These are phyloP conservation scores for Alternaria longipes DNA, from an alignment of 2,329 filamentous ascomycete genomes.

Conservation along the genomic window DNA sequence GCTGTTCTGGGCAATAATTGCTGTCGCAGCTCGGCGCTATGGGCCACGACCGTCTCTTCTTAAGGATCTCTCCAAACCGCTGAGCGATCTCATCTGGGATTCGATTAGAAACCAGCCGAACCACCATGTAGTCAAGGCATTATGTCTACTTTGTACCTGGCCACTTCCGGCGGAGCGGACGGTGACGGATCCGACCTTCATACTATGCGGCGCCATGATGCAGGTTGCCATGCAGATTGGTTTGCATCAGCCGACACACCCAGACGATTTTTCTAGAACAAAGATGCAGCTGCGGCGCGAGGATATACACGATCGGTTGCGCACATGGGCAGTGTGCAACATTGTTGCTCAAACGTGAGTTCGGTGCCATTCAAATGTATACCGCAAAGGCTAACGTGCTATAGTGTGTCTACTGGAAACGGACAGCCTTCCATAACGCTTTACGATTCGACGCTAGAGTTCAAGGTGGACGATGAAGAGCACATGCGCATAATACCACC, in stretches of 20 bases:
- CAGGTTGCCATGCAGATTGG: slow-evolving; percentile 86
- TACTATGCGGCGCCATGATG: slow-evolving; percentile 84
- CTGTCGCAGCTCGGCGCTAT: slow-evolving; percentile 78
- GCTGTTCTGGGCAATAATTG: slow-evolving; percentile 85
- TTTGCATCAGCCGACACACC: slow-evolving; percentile 80
- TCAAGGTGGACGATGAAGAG: slow-evolving; percentile 49
- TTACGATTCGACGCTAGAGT: slow-evolving; percentile 75
- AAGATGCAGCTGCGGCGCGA: slow-evolving; percentile 79
- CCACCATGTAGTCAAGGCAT: slow-evolving; percentile 81
- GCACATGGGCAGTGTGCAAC: slow-evolving; percentile 86
- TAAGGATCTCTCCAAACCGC: slow-evolving; percentile 69
- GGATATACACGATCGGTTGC: slow-evolving; percentile 79
- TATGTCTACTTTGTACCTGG: slow-evolving; percentile 83
- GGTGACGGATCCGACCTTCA: slow-evolving; percentile 81
- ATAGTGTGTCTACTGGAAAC: slow-evolving; percentile 79
- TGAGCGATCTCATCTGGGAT: slow-evolving; percentile 78
- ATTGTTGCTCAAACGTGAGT: slow-evolving; percentile 77
- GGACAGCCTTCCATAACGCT: slow-evolving; percentile 81
- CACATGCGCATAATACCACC: slow-evolving; percentile 50
- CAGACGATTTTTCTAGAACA: slow-evolving; percentile 82
- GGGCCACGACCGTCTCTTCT: slow-evolving; percentile 70
- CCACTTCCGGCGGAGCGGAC: slow-evolving; percentile 83
- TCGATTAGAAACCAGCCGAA: slow-evolving; percentile 81
- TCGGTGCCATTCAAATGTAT: background rate
- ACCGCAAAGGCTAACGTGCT: slow-evolving; percentile 20